Percentiles rank a stretch among this genome's conserved stretches.
Conservation (phyloP, 164 flowering plant genomes). For the Vitis labrusca region DNA sequence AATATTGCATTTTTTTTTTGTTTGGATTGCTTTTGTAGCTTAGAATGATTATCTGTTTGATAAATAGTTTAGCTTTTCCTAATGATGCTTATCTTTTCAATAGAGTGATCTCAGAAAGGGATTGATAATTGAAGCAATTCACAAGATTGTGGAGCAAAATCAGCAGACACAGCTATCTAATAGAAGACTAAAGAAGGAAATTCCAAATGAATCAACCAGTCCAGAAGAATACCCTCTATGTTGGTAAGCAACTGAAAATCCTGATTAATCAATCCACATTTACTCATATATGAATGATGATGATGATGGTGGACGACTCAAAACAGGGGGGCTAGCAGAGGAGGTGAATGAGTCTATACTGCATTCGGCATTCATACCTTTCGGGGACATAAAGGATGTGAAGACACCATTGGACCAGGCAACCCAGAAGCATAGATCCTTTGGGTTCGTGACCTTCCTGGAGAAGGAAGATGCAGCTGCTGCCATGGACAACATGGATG, state of each 20-base stretch:
- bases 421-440: constrained; percentile 94
- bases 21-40: too few species aligned
- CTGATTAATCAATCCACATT: background rate
- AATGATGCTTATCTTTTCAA: too few species aligned
- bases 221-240: constrained; percentile 75
- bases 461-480: constrained; percentile 87
- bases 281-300: constrained; percentile 9
- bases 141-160: too few species aligned
- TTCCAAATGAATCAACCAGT: constrained; percentile 32
- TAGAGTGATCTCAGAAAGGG: too few species aligned
- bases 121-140: too few species aligned
- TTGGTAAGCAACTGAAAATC: constrained; percentile 32
- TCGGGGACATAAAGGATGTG: constrained; percentile 97
- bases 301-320: background rate
- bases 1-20: too few species aligned
- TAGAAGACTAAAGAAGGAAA: background rate
- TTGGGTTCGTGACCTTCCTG: constrained; percentile 93
- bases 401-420: constrained; percentile 95
- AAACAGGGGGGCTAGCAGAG: constrained; percentile 83
- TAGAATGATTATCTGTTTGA: too few species aligned
- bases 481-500: constrained; percentile 98
- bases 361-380: constrained; percentile 89
- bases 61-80: too few species aligned
- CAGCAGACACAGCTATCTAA: too few species aligned
- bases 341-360: constrained; percentile 90